Conservation (phyloP, 2,329 filamentous ascomycete genomes). For the Fusarium kyushuense region DNA sequence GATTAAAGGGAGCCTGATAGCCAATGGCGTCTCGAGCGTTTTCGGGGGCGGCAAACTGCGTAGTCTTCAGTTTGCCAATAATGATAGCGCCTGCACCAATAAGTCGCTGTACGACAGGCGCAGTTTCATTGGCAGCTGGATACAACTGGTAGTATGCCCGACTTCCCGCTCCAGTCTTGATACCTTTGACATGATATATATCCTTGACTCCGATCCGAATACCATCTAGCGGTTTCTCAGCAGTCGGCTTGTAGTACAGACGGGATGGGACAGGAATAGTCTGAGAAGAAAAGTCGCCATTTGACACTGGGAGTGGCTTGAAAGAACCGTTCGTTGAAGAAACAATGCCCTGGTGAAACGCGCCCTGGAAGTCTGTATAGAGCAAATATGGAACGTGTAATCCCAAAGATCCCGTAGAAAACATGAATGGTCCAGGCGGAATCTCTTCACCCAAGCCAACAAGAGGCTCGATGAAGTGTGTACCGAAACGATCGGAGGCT, state of each 20-base stretch:
- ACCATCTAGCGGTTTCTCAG: not conserved
- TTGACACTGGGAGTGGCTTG: not conserved
- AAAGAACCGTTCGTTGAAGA: not conserved
- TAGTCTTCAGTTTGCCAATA: not conserved
- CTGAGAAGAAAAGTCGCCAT: not conserved
- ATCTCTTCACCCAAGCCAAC: not conserved
- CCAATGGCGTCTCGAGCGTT: not conserved
- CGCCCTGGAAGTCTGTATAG: not conserved
- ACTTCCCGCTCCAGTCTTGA: slow-evolving; percentile 1
- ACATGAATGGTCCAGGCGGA: not conserved
- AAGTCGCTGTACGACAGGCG: not conserved
- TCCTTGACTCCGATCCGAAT: not conserved
- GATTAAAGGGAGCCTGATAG: not conserved
- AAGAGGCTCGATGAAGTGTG: not conserved
- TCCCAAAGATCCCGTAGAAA: not conserved
- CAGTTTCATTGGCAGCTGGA: not conserved
- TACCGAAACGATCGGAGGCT: not conserved
- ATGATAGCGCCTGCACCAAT: not conserved
- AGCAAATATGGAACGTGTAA: not conserved
- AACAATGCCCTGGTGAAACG: not conserved
- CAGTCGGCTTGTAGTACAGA: not conserved
- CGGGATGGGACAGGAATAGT: not conserved
- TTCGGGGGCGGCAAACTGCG: not conserved
- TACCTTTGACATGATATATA: not conserved
- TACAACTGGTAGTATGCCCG: slow-evolving; percentile 1